Evolutionary conservation across 768 basidiomycete species (phyloP).

Genomic region (Boletus rex-veris): DNA sequence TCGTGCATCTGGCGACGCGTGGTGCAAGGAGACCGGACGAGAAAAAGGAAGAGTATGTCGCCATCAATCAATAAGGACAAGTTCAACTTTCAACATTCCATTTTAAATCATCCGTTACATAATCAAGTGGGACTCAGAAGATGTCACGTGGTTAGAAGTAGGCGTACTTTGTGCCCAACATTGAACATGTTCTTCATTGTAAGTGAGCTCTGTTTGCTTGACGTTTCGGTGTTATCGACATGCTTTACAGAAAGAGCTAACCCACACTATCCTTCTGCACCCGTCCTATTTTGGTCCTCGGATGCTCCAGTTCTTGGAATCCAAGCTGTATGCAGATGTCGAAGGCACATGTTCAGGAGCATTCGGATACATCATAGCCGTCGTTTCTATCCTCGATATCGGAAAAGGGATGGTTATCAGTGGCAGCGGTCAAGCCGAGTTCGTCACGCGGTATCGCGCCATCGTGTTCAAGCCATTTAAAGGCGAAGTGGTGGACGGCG

Average conservation of each 20-base stretch:
- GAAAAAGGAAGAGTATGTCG: conserved; percentile 63
- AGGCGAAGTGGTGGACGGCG: conserved; percentile 96
- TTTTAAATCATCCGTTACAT: conserved; percentile 1
- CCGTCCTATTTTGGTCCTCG: conserved; percentile 98
- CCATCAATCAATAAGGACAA: conserved; percentile 21
- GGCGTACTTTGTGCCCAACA: background rate
- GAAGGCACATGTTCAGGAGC: conserved; percentile 97
- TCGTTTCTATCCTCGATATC: conserved; percentile 86
- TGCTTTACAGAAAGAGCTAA: conserved; percentile 77
- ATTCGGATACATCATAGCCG: conserved; percentile 92
- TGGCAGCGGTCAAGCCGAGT: conserved; percentile 94
- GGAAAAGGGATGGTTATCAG: conserved; percentile 90
- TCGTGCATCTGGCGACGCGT: conserved; percentile 26
- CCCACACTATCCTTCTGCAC: conserved; percentile 95
- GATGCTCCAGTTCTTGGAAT: conserved; percentile 89
- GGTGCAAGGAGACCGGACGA: conserved; percentile 67
- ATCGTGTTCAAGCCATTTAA: conserved; percentile 99
- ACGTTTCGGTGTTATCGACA: conserved; percentile 1
- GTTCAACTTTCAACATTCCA: conserved; percentile 18
- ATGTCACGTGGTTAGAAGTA: background rate
- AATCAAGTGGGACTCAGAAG: too few relatives aligned
- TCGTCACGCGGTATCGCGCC: conserved; percentile 89
- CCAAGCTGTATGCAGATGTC: conserved; percentile 92
- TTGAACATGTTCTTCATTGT: conserved; percentile 81
- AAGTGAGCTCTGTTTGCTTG: conserved; percentile 29